Conservation (phyloP, 768 basidiomycete species). For the Mycena belliarum region DNA sequence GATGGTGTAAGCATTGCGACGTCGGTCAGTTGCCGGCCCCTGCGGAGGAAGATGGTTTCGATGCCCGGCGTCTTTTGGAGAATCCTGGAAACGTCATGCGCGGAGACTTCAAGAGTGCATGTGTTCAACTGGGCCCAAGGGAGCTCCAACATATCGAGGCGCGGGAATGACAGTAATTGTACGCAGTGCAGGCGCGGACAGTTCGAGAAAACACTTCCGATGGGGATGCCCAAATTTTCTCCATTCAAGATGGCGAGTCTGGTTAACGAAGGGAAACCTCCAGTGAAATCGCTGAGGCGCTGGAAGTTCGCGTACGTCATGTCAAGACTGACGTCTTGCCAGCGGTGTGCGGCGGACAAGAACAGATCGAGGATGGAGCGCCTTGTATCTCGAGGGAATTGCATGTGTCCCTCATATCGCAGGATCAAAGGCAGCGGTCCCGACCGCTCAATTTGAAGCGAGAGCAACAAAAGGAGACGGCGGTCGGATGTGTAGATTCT, state of each 20-base stretch:
- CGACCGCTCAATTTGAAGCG: constrained; percentile 1
- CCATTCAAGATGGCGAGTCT: neutral
- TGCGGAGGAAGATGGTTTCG: neutral
- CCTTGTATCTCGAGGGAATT: neutral
- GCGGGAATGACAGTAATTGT: neutral
- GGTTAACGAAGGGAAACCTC: neutral
- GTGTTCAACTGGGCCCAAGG: neutral
- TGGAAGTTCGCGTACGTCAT: neutral
- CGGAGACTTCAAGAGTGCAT: neutral
- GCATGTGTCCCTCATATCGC: neutral
- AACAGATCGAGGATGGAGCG: neutral
- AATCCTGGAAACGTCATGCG: neutral
- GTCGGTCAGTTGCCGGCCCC: neutral
- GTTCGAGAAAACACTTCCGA: neutral
- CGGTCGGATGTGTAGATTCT: neutral
- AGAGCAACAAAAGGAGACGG: neutral
- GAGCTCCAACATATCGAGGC: neutral
- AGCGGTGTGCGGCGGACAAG: neutral
- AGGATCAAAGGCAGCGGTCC: neutral
- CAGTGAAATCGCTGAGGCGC: neutral
- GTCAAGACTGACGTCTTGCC: neutral
- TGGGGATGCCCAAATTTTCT: neutral
- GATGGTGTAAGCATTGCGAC: too few relatives aligned
- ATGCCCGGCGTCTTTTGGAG: neutral
- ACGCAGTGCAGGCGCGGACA: neutral